Conservation (phyloP, 1,284 basidiomycete genomes). For the Naganishia albida region DNA sequence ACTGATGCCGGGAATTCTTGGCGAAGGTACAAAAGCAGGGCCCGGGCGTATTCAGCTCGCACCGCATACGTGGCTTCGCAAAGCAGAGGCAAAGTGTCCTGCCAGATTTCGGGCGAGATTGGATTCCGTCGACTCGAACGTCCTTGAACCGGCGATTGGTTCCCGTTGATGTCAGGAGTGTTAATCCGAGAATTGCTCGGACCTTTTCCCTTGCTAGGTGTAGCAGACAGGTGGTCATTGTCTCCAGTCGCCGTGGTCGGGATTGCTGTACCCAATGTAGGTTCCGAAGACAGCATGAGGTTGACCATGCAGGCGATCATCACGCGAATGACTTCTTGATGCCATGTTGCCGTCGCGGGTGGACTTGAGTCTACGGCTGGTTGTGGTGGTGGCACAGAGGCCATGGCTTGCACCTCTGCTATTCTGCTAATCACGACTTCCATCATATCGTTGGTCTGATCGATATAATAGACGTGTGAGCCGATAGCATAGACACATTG, state of each 20-base stretch:
- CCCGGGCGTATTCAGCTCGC: slow-evolving; percentile 72
- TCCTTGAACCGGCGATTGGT: not conserved
- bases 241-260: slow-evolving; percentile 35
- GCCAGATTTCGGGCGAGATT: slow-evolving; percentile 79
- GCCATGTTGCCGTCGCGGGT: slow-evolving; percentile 71
- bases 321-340: slow-evolving; percentile 65
- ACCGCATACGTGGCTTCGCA: slow-evolving; percentile 74
- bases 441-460: slow-evolving; percentile 91
- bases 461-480: slow-evolving; percentile 90
- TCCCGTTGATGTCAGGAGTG: slow-evolving; percentile 7
- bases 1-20: slow-evolving; percentile 64
- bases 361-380: slow-evolving; percentile 56
- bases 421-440: slow-evolving; percentile 79
- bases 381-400: slow-evolving; percentile 55
- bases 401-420: slow-evolving; percentile 68
- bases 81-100: slow-evolving; percentile 78
- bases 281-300: slow-evolving; percentile 37
- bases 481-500: slow-evolving; percentile 75
- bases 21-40: slow-evolving; percentile 69
- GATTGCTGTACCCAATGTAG: slow-evolving; percentile 34
- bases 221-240: slow-evolving; percentile 1
- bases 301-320: slow-evolving; percentile 54
- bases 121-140: slow-evolving; percentile 61
- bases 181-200: slow-evolving; percentile 13
- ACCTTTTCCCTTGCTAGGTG: slow-evolving; percentile 7